These are phyloP conservation scores for Linanthus parryae DNA, from an alignment of 148 eudicot species.

Conservation along the genomic window DNA sequence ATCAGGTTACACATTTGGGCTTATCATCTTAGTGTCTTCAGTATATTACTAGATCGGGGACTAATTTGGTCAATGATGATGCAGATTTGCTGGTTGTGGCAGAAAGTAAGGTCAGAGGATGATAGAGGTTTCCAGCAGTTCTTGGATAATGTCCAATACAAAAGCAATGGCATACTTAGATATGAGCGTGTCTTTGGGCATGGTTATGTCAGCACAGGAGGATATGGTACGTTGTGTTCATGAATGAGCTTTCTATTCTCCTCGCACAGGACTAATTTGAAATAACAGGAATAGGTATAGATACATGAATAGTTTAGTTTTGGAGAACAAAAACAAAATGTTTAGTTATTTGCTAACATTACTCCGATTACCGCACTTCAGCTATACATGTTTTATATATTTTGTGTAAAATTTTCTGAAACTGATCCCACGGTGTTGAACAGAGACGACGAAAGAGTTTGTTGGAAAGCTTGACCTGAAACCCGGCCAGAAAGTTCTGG, in stretches of 20 bases:
- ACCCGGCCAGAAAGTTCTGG: constrained; percentile 93
- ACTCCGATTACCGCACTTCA: too few relatives aligned
- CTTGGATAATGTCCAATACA: constrained; percentile 91
- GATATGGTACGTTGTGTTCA: constrained; percentile 52
- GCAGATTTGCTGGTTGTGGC: constrained; percentile 97
- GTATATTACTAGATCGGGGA: background rate
- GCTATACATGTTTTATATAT: too few relatives aligned
- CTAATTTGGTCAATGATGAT: constrained; percentile 13
- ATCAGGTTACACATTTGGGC: constrained; percentile 50
- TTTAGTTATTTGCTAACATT: too few relatives aligned
- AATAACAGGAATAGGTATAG: background rate
- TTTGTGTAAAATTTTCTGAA: too few relatives aligned
- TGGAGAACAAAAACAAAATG: background rate
- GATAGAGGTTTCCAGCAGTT: constrained; percentile 85
- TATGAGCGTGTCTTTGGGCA: constrained; percentile 90
- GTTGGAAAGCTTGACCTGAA: constrained; percentile 72
- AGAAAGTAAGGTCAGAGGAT: constrained; percentile 74
- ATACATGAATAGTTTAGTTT: background rate
- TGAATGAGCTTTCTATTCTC: background rate
- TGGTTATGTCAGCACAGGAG: constrained; percentile 99
- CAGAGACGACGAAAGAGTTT: constrained; percentile 97
- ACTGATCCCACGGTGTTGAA: too few relatives aligned
- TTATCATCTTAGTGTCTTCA: background rate
- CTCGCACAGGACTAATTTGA: background rate
- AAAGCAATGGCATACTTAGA: constrained; percentile 76